phyloP scores from a whole-genome alignment of 768 basidiomycete genomes.

The Termitomyces sp. region DNA sequence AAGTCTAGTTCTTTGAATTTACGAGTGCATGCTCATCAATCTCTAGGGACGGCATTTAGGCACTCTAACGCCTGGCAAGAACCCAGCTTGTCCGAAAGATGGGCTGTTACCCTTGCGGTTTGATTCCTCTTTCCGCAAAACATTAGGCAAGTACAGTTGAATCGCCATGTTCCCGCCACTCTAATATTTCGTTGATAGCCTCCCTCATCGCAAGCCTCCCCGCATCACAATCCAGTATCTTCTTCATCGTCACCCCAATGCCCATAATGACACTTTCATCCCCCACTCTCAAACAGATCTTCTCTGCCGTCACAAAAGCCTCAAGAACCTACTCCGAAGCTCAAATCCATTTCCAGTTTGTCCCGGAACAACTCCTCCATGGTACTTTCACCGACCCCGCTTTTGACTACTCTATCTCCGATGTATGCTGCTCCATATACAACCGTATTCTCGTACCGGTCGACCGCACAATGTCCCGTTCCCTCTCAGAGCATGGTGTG shows the following conservation, averaged over 20 bases:
- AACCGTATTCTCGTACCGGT: conserved; percentile 60
- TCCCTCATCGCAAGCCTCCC: conserved; percentile 43
- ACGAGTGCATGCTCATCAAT: background rate
- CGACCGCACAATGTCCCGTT: conserved; percentile 54
- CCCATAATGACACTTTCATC: conserved; percentile 59
- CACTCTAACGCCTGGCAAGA: conserved; percentile 44
- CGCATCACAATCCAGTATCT: conserved; percentile 35
- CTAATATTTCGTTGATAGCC: conserved; percentile 25
- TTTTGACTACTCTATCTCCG: conserved; percentile 33
- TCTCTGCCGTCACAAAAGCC: conserved; percentile 56
- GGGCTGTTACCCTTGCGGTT: conserved; percentile 62
- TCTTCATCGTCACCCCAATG: conserved; percentile 66
- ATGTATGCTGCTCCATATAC: conserved; percentile 64
- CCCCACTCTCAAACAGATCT: conserved; percentile 60
- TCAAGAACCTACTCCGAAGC: conserved; percentile 39
- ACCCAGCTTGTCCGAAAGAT: conserved; percentile 36
- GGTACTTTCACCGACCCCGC: conserved; percentile 40
- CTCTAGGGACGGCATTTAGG: conserved; percentile 59
- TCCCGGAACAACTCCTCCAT: conserved; percentile 59
- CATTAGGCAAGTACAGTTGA: conserved; percentile 37
- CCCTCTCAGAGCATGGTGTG: conserved; percentile 33
- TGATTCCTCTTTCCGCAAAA: conserved; percentile 64
- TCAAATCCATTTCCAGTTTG: conserved; percentile 63
- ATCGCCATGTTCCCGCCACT: background rate
- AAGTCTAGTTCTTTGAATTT: conserved; percentile 16